Base-by-base conservation (phyloP, 495 filamentous ascomycete species). In the Platismatia glauca region DNA sequence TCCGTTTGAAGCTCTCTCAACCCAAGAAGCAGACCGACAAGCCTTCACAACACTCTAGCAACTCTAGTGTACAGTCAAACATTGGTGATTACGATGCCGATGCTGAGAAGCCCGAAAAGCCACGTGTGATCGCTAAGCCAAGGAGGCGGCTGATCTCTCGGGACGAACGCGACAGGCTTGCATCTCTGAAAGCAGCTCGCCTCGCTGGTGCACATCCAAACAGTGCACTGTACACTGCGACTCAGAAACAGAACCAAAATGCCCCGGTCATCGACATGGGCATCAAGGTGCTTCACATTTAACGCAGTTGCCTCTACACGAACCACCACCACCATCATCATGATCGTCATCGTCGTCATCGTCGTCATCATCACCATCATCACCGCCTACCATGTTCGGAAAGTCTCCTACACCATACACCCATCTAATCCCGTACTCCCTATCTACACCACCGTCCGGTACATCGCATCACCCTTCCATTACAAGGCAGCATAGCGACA, bases 61-160 rank as follows among this genome's bases (percentile, higher is more conserved):
- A 46, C 8, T 41, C 37, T 33, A 74, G 75, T 57, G 70, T 80
- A 35, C 95, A 93, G 76, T 83, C 77, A 24, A 94, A 91, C 75
- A 83, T 91, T 70, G 91, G 90, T 6, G 93, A 91, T 66, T 73
- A 81, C 22, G 81, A 92, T 12, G 52, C 53, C n/a, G 61, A 60
- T 31, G 57, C 53, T 20, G 59, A 64, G 24, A 66, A 66, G 59
- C 12, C 43, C 41, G 48, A 57, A 24, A 60, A 58, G n/a, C 57
- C 34, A 0, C 62, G 62, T 8, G 50, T 63, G 9, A 67, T 67
- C 37, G 60, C 57, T 8, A 68, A 64, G 44, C 63, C 64, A 59
- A 57, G 66, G 31, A 58, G 52, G 38, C 65, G 65, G 35, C 34
- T 67, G 29, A 63, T 67, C 18, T 57, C 34, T 43, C 57, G 65